Conservation (phyloP, 805 yeast species). For the Pichia insulana region DNA sequence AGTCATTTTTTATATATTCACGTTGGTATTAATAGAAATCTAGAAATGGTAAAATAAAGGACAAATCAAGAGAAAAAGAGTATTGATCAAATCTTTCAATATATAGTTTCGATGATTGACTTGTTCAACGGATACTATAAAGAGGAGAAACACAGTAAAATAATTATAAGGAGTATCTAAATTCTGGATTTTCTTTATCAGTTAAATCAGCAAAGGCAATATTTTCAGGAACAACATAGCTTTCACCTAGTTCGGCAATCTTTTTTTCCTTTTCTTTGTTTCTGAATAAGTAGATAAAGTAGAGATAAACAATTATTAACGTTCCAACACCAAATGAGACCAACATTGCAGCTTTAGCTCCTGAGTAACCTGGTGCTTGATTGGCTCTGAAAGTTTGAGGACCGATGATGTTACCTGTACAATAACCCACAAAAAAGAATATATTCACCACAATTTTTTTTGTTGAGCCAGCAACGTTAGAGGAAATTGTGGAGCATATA, state of each 20-base stretch:
- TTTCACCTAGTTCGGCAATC: constrained; percentile 9
- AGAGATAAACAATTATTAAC: constrained; percentile 1
- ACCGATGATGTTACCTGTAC: constrained; percentile 48
- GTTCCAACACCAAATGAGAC: constrained; percentile 11
- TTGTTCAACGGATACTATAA: no score
- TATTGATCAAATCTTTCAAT: no score
- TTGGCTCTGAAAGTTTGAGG: constrained; percentile 39
- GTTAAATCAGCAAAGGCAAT: constrained; percentile 14
- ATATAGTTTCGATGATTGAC: no score
- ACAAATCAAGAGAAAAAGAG: no score
- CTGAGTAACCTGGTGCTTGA: constrained; percentile 32
- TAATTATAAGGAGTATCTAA: constrained; percentile 7
- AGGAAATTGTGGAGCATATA: constrained; percentile 30
- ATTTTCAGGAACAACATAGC: constrained; percentile 8
- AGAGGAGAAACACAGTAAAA: not conserved
- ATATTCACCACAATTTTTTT: constrained; percentile 43
- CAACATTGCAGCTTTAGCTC: constrained; percentile 15
- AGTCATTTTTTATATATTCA: no score
- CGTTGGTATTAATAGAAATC: no score
- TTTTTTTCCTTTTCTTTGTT: constrained; percentile 7
- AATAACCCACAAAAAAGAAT: constrained; percentile 37
- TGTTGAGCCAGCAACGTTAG: constrained; percentile 49
- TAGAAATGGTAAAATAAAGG: no score
- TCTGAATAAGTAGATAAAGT: constrained; percentile 6
- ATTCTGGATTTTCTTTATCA: constrained; percentile 12